These are phyloP conservation scores for Yamadazyma sp. DNA, from an alignment of 805 yeast species.

Conservation along the genomic window DNA sequence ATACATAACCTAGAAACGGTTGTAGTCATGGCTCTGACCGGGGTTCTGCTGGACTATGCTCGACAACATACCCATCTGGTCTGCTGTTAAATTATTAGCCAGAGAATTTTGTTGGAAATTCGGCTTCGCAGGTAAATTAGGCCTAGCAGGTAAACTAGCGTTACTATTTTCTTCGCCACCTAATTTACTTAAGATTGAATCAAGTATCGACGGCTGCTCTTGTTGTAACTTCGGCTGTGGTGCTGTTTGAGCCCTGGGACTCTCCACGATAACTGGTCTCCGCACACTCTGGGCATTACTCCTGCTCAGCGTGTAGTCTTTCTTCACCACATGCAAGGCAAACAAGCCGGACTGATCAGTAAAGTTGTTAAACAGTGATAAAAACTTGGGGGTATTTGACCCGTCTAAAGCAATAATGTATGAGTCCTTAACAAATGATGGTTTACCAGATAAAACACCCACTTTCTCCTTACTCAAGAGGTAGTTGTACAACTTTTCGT, in stretches of 20 bases:
- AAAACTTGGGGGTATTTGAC: slow-evolving; percentile 22
- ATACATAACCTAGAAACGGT: neutral
- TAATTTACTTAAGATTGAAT: slow-evolving; percentile 27
- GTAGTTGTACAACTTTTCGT: slow-evolving; percentile 40
- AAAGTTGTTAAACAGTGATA: slow-evolving; percentile 13
- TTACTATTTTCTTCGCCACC: slow-evolving; percentile 15
- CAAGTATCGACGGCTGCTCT: slow-evolving; percentile 18
- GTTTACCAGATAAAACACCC: slow-evolving; percentile 58
- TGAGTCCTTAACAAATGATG: slow-evolving; percentile 58
- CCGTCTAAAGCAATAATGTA: slow-evolving; percentile 47
- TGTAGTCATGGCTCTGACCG: slow-evolving; percentile 9
- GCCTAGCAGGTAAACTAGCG: slow-evolving; percentile 5
- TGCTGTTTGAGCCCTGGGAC: too few species aligned
- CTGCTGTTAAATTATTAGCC: slow-evolving; percentile 6
- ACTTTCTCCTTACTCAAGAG: slow-evolving; percentile 47
- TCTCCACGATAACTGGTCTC: too few species aligned
- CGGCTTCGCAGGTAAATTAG: slow-evolving; percentile 3
- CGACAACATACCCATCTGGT: slow-evolving; percentile 15
- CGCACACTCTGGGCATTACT: too few species aligned
- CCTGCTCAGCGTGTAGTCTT: too few species aligned
- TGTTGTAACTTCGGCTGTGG: neutral
- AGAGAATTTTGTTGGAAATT: neutral
- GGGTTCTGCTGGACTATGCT: slow-evolving; percentile 19
- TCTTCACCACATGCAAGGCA: slow-evolving; percentile 38
- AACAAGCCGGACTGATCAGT: slow-evolving; percentile 25